Evolutionary conservation across 2,329 filamentous ascomycete species (phyloP), one percentile per base, ranked within the genome.

Genomic region (Rutstroemia sp.): DNA sequence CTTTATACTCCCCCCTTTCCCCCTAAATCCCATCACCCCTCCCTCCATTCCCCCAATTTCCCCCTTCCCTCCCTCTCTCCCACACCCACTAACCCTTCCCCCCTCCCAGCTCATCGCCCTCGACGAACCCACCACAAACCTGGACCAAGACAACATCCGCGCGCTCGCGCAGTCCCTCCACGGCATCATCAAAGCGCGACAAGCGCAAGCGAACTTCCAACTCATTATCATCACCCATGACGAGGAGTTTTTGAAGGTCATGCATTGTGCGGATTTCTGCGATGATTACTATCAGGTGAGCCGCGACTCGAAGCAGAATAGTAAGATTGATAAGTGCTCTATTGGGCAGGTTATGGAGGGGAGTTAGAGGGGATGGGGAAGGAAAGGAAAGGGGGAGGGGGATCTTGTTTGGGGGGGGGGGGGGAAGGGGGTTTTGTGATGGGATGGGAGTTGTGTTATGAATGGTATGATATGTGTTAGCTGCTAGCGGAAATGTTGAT

Each of bases 171-270:
- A 87, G 70, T 89, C 88, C 48, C 74, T 99, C 65, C 87, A 94
- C 67, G 82, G 86, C 66, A 96, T 99, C 68, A 97, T 99, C 73
- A 81, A 87, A 65, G 76, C 85, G 16, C 84, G 95, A 7, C 83
- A 88, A 70, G 83, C 86, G 60, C 94, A 99, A 78, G 82, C 84
- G 56, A 99, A 99, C 71, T 96, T 99, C 73, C 95, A 99, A 76
- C 82, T 99, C 56, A 94, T 99, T 68, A 89, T 99, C 67, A 99
- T 99, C 71, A 99, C 94, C 4, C 94, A 99, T 77, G 94, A 99
- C 73, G 95, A 97, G 74, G 90, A 96, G 67, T 99, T 99, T 67
- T 69, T 99, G 68, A 81, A 87, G 54, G 84, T 91, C 68, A 99
- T 99, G 94, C 86, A 91, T 64, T 96, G 91, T 70, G 86, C 84